Evolutionary conservation across 805 yeast genomes (phyloP).

Genomic region (Candida ortonii): DNA sequence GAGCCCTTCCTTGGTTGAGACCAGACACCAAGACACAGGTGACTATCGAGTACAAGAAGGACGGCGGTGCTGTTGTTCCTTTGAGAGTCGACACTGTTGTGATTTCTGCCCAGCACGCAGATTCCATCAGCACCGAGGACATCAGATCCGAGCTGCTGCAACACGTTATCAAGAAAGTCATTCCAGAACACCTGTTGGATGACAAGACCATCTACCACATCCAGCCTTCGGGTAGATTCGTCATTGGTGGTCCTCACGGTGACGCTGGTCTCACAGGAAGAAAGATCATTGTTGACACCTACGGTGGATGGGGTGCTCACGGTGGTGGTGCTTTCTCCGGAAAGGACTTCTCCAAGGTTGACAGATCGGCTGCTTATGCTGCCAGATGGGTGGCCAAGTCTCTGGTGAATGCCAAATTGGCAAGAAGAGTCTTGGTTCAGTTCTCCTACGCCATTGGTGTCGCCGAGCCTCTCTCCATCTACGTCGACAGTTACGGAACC

Average conservation of each 20-base stretch:
- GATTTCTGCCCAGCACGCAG: conserved; percentile 97
- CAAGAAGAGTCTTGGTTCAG: conserved; percentile 96
- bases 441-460: conserved; percentile 99
- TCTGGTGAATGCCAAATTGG: conserved; percentile 88
- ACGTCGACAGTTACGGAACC: conserved; percentile 98
- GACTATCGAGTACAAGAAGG: conserved; percentile 92
- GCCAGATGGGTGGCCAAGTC: conserved; percentile 99
- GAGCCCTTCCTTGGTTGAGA: conserved; percentile 93
- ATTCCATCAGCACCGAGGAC: conserved; percentile 89
- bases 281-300: conserved; percentile 98
- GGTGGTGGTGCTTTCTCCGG: conserved; percentile 99
- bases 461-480: conserved; percentile 97
- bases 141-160: conserved; percentile 73
- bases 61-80: conserved; percentile 94
- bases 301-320: conserved; percentile 99
- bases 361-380: conserved; percentile 99
- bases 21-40: conserved; percentile 99
- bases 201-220: conserved; percentile 96
- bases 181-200: conserved; percentile 86
- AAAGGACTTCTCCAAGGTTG: conserved; percentile 99
- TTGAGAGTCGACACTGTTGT: conserved; percentile 96
- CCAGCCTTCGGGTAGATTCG: conserved; percentile 99
- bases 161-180: conserved; percentile 87
- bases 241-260: conserved; percentile 99
- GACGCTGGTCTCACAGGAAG: conserved; percentile 99